These are phyloP conservation scores for Heritiera fomes DNA, from an alignment of 345 rosid genomes.

Conservation along the genomic window DNA sequence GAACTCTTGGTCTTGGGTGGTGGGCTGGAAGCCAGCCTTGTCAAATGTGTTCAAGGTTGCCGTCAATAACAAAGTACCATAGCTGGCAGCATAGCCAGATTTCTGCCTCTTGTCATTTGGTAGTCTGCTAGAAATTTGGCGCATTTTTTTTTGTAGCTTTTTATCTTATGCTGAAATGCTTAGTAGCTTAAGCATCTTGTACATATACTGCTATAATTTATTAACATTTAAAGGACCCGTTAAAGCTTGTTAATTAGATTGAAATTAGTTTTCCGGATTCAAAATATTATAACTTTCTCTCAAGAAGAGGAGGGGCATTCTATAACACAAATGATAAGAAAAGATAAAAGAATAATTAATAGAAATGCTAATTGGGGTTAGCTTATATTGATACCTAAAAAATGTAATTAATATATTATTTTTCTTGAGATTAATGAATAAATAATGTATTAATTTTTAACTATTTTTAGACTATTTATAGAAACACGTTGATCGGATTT, in stretches of 20 bases:
- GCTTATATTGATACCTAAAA: too few relatives aligned
- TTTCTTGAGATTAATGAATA: too few relatives aligned
- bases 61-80: neutral
- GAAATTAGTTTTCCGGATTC: too few relatives aligned
- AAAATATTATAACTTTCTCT: neutral
- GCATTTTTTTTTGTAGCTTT: neutral
- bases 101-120: neutral
- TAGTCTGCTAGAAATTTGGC: neutral
- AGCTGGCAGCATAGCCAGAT: conserved; percentile 2
- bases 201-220: neutral
- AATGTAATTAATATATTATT: too few relatives aligned
- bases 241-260: too few relatives aligned
- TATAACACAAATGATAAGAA: too few relatives aligned
- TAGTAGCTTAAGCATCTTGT: neutral
- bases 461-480: too few relatives aligned
- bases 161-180: neutral
- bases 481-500: too few relatives aligned
- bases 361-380: too few relatives aligned
- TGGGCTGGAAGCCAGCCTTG: conserved; percentile 33
- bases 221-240: neutral
- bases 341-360: too few relatives aligned
- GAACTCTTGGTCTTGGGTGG: conserved; percentile 33
- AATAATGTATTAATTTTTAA: too few relatives aligned
- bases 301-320: neutral
- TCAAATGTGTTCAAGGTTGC: conserved; percentile 30